Evolutionary conservation across 805 yeast species (phyloP).

Genomic region (Hanseniaspora valbyensis): DNA sequence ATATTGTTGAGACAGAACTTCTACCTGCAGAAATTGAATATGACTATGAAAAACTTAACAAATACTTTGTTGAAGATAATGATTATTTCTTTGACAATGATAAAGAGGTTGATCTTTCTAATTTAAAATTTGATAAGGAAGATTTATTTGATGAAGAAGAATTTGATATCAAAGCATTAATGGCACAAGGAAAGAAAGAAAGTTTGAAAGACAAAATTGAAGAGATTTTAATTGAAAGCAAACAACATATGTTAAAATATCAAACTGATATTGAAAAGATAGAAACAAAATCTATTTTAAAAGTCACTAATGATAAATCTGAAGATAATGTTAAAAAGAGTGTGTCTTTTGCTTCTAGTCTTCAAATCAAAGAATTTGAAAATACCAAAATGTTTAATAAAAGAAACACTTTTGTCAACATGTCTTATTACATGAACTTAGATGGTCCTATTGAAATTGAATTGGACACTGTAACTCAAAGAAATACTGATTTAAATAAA

Average conservation of each 20-base stretch:
- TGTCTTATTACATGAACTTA: conserved; percentile 9
- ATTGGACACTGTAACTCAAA: not conserved
- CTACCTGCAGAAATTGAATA: conserved; percentile 7
- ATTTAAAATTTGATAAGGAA: conserved; percentile 18
- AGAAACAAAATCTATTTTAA: conserved; percentile 7
- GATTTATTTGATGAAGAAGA: conserved; percentile 19
- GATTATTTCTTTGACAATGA: no score
- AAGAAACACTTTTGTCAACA: conserved; percentile 24
- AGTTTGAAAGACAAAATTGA: conserved; percentile 25
- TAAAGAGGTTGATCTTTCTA: conserved; percentile 15
- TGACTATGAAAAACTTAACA: conserved; percentile 13
- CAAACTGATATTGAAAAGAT: no score
- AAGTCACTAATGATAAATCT: not conserved
- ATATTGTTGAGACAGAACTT: conserved; percentile 4
- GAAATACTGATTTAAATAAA: conserved; percentile 1
- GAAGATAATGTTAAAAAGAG: conserved; percentile 20
- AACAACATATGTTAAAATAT: no score
- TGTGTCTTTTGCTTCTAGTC: conserved; percentile 28
- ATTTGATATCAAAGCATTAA: conserved; percentile 1
- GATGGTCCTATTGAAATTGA: conserved; percentile 7
- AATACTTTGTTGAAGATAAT: conserved; percentile 11
- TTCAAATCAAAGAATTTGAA: conserved; percentile 29
- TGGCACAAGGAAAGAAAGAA: conserved; percentile 17
- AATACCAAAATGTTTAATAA: conserved; percentile 27
- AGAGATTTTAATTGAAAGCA: conserved; percentile 18